Percentiles rank a stretch among this genome's conserved stretches.
Conservation (phyloP, 106 monocot species). For the Agapanthus africanus region DNA sequence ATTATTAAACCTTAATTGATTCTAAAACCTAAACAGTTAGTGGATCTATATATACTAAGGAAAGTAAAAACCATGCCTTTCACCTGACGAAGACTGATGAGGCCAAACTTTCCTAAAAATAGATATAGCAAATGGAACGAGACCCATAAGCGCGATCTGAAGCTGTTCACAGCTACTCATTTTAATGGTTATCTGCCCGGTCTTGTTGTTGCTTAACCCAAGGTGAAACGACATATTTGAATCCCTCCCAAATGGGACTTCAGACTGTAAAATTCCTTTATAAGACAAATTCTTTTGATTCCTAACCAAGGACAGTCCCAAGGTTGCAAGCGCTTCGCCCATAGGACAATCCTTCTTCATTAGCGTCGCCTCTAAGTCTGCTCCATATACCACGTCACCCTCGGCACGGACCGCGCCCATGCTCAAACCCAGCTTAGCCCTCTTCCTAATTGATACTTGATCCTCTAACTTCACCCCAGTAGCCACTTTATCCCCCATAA, state of each 20-base stretch:
- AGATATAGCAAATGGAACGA: neutral
- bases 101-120: neutral
- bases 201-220: neutral
- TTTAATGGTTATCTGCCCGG: neutral
- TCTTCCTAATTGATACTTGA: constrained; percentile 30
- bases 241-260: constrained; percentile 27
- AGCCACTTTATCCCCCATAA: constrained; percentile 36
- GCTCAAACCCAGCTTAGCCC: constrained; percentile 24
- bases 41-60: too few species aligned
- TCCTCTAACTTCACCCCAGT: constrained; percentile 46
- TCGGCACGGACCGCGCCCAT: constrained; percentile 35
- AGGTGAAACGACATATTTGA: constrained; percentile 20
- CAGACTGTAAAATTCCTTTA: constrained; percentile 45
- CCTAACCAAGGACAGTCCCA: constrained; percentile 38
- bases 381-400: constrained; percentile 44
- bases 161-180: neutral
- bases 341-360: constrained; percentile 41
- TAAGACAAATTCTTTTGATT: constrained; percentile 36
- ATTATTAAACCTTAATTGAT: neutral
- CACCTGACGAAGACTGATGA: neutral
- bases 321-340: constrained; percentile 30
- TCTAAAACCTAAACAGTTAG: too few species aligned
- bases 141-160: constrained; percentile 1
- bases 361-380: constrained; percentile 35
- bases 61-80: neutral